Evolutionary conservation across 1,284 basidiomycete species (phyloP), one percentile per base, ranked within the genome.

Genomic region (Heterobasidion parviporum): DNA sequence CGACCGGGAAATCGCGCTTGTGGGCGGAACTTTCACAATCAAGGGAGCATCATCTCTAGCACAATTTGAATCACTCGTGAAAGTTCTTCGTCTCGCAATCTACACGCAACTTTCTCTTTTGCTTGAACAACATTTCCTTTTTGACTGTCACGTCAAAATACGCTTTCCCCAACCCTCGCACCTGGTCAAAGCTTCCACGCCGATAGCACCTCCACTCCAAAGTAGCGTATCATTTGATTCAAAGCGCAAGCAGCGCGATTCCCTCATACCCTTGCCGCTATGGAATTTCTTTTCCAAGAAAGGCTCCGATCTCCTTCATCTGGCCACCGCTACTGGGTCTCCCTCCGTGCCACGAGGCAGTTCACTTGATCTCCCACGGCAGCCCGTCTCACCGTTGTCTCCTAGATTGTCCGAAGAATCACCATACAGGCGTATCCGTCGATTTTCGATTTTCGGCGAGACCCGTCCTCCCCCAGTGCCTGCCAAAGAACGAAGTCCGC

Each of bases 1-100:
- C 52, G 53, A 73, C 0, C 71, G 70, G 26, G 26, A 26, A 26
- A 26, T 26, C 26, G 3, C 26, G 38, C 64, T 83, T 26, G 74
- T 85, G 8, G 83, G 84, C 1, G 84, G 84, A 0, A 82, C 78
- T 2, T 86, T 87, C 63, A 67, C 69, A 0, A 72, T 87, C 56
- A 73, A 70, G 57, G 80, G 78, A 6, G 61, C 76, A 12, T 66
- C 65, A 16, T 77, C 78, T 1, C 62, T 68, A 0, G 51, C 65
- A 4, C 75, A 81, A 56, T 74, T 83, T 60, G 60, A 64, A 3
- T 59, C 73, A 1, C 70, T 87, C 0, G 67, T 68, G 53, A 74
- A 73, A 45, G 67, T 79, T 10, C 75, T 87, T n/a, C 75, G 78
- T 35, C 60, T 84, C 7, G 65, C 78, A 1, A 68, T 82, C n/a